Conservation (phyloP, 2,329 filamentous ascomycete genomes). For the Xylaria arbuscula region DNA sequence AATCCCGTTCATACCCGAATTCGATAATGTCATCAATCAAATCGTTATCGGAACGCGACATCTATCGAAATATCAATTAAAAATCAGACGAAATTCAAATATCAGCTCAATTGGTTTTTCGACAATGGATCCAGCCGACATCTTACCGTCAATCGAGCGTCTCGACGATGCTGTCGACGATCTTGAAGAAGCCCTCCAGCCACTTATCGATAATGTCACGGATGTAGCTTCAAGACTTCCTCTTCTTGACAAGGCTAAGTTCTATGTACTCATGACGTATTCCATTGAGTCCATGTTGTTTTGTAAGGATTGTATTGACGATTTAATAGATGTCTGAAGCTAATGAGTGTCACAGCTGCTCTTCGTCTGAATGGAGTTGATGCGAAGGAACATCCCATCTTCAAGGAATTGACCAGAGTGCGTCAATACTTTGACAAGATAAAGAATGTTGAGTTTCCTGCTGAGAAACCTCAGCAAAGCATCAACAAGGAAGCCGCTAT, state of each 20-base stretch:
- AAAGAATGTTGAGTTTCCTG: constrained; percentile 75
- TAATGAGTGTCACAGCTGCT: constrained; percentile 62
- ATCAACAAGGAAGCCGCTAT: constrained; percentile 81
- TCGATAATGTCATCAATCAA: background rate
- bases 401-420: constrained; percentile 85
- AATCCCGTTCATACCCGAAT: background rate
- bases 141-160: constrained; percentile 75
- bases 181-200: constrained; percentile 77
- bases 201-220: constrained; percentile 75
- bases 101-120: background rate
- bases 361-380: constrained; percentile 82
- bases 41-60: background rate
- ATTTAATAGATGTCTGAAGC: background rate
- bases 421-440: constrained; percentile 95
- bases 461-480: constrained; percentile 62
- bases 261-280: constrained; percentile 89
- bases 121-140: constrained; percentile 63
- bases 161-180: constrained; percentile 83
- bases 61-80: background rate
- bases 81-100: background rate
- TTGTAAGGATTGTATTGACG: constrained; percentile 62
- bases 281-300: constrained; percentile 91
- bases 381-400: constrained; percentile 86
- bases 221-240: constrained; percentile 82
- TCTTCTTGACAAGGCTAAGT: constrained; percentile 93